phyloP scores from a whole-genome alignment of 345 rosid species.

The Brassica incana region DNA sequence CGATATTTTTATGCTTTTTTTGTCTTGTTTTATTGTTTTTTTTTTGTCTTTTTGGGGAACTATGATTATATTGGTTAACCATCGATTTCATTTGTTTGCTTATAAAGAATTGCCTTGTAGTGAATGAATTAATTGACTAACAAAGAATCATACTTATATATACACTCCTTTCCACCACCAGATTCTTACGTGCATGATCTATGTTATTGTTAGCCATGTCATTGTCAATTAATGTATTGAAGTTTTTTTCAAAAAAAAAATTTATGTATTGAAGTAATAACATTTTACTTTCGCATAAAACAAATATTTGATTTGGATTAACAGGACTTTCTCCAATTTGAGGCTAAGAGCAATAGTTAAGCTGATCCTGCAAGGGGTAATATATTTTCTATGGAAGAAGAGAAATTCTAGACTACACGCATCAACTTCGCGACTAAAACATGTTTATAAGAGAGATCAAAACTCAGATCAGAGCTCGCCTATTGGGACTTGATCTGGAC shows the following conservation, averaged over 20 bases:
- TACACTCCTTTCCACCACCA: not conserved
- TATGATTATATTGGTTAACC: constrained; percentile 26
- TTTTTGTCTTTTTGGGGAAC: not conserved
- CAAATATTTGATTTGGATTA: not conserved
- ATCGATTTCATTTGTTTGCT: constrained; percentile 26
- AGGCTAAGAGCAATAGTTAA: too few relatives aligned
- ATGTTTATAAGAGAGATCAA: too few relatives aligned
- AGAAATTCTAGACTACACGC: too few relatives aligned
- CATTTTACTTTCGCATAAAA: not conserved
- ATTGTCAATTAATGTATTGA: not conserved
- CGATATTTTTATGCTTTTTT: not conserved
- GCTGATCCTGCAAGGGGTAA: too few relatives aligned
- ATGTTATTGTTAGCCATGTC: not conserved
- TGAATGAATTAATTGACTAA: not conserved
- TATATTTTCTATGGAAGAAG: too few relatives aligned
- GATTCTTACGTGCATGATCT: not conserved
- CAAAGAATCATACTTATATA: not conserved
- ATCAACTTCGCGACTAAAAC: too few relatives aligned
- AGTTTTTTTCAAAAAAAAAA: too few relatives aligned
- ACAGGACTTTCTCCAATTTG: too few relatives aligned
- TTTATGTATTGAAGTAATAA: not conserved
- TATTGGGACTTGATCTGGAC: too few relatives aligned
- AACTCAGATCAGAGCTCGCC: too few relatives aligned
- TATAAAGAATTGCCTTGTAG: constrained; percentile 4
- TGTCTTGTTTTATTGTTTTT: not conserved